Evolutionary conservation across 805 yeast genomes (phyloP).

Genomic region (Kodamaea neixiangensis): DNA sequence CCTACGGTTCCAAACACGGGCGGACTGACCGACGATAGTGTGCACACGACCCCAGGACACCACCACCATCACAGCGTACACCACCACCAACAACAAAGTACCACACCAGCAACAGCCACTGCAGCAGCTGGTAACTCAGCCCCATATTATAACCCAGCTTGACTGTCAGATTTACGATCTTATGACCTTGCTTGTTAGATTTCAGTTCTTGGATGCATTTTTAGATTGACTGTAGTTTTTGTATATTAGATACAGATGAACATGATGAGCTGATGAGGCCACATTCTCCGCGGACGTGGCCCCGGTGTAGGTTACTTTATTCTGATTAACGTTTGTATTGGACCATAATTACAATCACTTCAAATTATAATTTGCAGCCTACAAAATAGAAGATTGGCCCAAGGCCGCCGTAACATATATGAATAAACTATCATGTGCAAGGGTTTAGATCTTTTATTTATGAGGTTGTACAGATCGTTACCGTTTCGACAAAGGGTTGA

Average conservation of each 20-base stretch:
- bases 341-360: background rate
- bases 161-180: constrained; percentile 2
- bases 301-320: background rate
- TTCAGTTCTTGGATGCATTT: constrained; percentile 4
- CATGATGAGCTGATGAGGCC: background rate
- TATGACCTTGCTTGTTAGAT: constrained; percentile 2
- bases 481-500: background rate
- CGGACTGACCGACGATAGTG: constrained; percentile 1
- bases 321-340: no score
- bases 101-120: background rate
- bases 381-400: background rate
- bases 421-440: constrained; percentile 4
- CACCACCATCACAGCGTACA: constrained; percentile 1
- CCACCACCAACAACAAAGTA: background rate
- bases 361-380: background rate
- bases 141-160: constrained; percentile 6
- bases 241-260: background rate
- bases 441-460: background rate
- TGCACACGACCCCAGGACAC: constrained; percentile 1
- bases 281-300: background rate
- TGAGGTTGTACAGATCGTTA: background rate
- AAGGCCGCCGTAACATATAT: background rate
- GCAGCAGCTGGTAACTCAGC: constrained; percentile 2
- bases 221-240: constrained; percentile 3
- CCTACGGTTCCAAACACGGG: constrained; percentile 1